Evolutionary conservation across 108 stramenopile species (phyloP), one percentile per base, ranked within the genome.

Genomic region (Nannochloropsis gaditana): DNA sequence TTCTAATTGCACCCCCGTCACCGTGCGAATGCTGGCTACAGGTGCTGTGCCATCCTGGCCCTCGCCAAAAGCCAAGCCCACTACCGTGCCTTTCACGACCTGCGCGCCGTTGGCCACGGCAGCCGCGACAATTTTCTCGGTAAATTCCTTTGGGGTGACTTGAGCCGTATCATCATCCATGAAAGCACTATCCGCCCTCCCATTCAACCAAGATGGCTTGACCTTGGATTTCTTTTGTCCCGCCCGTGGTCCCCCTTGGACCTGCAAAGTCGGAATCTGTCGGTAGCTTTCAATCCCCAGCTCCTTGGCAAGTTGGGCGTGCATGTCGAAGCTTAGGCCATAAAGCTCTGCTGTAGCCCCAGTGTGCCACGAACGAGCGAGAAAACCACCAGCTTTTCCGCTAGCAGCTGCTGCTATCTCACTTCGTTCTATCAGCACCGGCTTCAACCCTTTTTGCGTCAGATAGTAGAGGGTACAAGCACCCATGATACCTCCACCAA

Each of bases 141-240:
- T 90, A 17, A 90, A 84, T 45, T 90, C 90, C 42, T 87, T 31
- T 19, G 90, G 89, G 9, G 90, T 90, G 43, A 90, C 90, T 87
- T 90, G 84, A 41, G 90, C 90, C 3, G 90, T 90, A 84, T 89
- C 87, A 9, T 84, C 42, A 21, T 90, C 90, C 90, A 90, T 90
- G 43, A 90, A 73, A 15, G 43, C 2, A 73, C 59, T 73, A n/a
- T 73, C 59, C 4, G 59, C 59, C 2, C 59, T 73, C n/a, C 59
- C 45, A 43, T 83, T 21, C n/a, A 83, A 43, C 41, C 81, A 42
- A 42, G 15, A 17, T 19, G 41, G 43, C 41, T 43, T 82, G 21
- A 42, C 21, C 5, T 19, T 31, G 21, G 81, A 43, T 17, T 82
- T 43, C 17, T 11, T 82, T 31, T 9, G 41, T 17, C 43, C 81